phyloP scores from a whole-genome alignment of 2,329 filamentous ascomycete genomes.

The Aspergillus quadricinctus region DNA sequence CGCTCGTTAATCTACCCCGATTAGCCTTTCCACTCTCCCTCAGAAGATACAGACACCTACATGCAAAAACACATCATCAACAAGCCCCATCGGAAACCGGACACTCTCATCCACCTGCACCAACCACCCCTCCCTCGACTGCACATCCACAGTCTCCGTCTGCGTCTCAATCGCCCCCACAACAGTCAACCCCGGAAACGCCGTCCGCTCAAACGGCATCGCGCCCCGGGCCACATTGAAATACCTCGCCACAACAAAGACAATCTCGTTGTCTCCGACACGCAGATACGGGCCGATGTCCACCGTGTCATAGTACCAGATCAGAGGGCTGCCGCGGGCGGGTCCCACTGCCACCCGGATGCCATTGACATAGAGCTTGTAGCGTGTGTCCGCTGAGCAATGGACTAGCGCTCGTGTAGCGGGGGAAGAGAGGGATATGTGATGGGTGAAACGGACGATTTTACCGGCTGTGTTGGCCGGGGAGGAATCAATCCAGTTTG shows the following conservation, averaged over 20 bases:
- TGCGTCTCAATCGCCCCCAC: constrained; percentile 17
- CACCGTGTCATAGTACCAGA: constrained; percentile 31
- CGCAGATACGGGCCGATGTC: constrained; percentile 23
- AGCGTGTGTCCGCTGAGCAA: constrained; percentile 38
- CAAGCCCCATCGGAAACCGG: constrained; percentile 21
- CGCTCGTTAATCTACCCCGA: constrained; percentile 20
- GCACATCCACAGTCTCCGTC: constrained; percentile 9
- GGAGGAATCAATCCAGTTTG: constrained; percentile 9
- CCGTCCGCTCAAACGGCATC: constrained; percentile 27
- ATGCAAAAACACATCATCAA: constrained; percentile 42
- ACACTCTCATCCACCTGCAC: constrained; percentile 17
- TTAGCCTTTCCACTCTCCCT: background rate
- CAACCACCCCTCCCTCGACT: constrained; percentile 11
- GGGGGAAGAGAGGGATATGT: background rate
- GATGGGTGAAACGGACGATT: constrained; percentile 3
- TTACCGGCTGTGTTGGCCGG: constrained; percentile 7
- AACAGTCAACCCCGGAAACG: constrained; percentile 25
- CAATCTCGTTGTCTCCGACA: constrained; percentile 18
- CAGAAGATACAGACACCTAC: constrained; percentile 18
- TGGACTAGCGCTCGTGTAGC: constrained; percentile 5
- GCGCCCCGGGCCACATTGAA: constrained; percentile 23
- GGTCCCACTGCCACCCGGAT: constrained; percentile 35
- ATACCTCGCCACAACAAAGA: constrained; percentile 24
- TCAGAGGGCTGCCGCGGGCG: constrained; percentile 29
- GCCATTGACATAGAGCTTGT: constrained; percentile 41